Percentiles rank a stretch among this genome's conserved stretches.
Conservation (phyloP, 148 eudicot species). For the Rhododendron ferrugineum region DNA sequence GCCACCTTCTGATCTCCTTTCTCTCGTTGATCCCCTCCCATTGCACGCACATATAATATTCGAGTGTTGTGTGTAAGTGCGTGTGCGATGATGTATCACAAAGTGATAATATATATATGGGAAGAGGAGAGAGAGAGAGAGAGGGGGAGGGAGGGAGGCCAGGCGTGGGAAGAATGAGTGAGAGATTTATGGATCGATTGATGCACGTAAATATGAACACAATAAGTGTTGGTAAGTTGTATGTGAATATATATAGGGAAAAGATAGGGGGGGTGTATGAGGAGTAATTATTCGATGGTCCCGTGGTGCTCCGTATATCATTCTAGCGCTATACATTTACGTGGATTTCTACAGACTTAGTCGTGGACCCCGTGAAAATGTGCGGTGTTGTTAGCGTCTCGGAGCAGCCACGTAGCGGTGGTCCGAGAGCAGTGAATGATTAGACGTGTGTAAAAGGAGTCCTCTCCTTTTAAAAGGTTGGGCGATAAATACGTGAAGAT, state of each 20-base stretch:
- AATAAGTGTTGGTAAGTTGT: not conserved
- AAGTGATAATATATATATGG: not conserved
- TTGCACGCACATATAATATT: not conserved
- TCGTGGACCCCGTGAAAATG: not conserved
- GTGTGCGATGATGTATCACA: not conserved
- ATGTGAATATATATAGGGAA: not conserved
- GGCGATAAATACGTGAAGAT: not conserved
- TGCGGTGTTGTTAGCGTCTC: not conserved
- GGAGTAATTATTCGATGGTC: no score
- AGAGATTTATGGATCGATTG: not conserved
- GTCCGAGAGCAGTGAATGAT: not conserved
- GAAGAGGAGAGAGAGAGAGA: not conserved
- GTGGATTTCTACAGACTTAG: not conserved
- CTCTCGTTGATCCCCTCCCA: not conserved
- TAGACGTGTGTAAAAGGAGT: not conserved
- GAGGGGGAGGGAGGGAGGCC: not conserved
- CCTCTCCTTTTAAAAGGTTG: not conserved
- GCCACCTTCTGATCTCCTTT: conserved; percentile 37
- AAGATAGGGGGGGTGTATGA: not conserved
- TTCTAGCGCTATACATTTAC: no score
- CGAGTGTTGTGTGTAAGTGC: not conserved
- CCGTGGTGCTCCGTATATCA: no score
- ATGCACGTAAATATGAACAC: not conserved
- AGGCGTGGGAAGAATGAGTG: not conserved
- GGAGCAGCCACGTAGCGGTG: not conserved